Evolutionary conservation across 179 eudicot genomes (phyloP).

Genomic region (Dionaea muscipula): DNA sequence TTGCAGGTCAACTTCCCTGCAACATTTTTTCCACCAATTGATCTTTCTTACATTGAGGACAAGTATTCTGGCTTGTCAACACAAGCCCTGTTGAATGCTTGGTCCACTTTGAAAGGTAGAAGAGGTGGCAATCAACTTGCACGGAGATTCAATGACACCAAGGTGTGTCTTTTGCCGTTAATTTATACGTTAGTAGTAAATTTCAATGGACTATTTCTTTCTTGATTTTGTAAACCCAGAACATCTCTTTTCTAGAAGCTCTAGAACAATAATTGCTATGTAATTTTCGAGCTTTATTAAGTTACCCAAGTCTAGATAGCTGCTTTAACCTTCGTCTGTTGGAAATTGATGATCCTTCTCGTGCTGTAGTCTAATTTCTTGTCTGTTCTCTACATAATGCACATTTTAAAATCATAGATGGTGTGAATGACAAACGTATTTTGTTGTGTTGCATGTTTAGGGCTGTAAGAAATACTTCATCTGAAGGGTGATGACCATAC

Average conservation of each 20-base stretch:
- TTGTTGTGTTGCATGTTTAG: too few species aligned
- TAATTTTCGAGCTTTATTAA: too few species aligned
- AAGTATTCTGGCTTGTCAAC: conserved; percentile 76
- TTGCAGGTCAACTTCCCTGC: conserved; percentile 49
- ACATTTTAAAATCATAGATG: too few species aligned
- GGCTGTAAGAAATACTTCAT: too few species aligned
- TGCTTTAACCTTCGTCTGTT: too few species aligned
- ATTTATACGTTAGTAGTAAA: neutral
- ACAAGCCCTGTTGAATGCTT: conserved; percentile 56
- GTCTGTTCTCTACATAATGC: too few species aligned
- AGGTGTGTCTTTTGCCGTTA: conserved; percentile 25
- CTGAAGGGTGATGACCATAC: too few species aligned
- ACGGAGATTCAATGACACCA: conserved; percentile 21
- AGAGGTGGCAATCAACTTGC: conserved; percentile 16
- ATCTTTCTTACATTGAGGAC: conserved; percentile 48
- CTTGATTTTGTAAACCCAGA: neutral
- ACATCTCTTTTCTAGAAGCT: neutral
- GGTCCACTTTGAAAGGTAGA: conserved; percentile 57
- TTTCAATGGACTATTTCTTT: neutral
- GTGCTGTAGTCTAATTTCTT: too few species aligned
- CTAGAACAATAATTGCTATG: too few species aligned
- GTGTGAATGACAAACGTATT: too few species aligned
- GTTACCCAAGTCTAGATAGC: too few species aligned
- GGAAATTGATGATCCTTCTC: too few species aligned
- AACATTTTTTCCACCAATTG: conserved; percentile 34